Evolutionary conservation across 2,329 filamentous ascomycete species (phyloP).

Genomic region (Colletotrichum liriopes): DNA sequence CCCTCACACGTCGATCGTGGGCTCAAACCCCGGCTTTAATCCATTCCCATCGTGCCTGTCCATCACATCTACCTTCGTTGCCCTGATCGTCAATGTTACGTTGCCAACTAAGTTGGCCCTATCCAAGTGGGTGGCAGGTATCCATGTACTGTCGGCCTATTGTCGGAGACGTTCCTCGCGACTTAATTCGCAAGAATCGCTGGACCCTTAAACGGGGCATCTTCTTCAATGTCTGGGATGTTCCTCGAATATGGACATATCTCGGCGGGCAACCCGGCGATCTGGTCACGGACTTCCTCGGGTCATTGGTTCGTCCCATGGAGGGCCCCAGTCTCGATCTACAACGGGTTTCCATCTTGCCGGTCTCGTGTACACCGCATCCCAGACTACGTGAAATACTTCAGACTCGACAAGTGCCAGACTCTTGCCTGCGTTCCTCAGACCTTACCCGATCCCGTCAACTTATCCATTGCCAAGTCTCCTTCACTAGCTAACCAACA

Average conservation of each 20-base stretch:
- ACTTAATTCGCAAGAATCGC: constrained; percentile 25
- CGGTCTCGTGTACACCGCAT: constrained; percentile 30
- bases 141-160: constrained; percentile 7
- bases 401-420: constrained; percentile 33
- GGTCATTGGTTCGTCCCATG: constrained; percentile 31
- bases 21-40: constrained; percentile 1
- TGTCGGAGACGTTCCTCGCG: constrained; percentile 7
- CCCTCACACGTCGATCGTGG: constrained; percentile 2
- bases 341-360: constrained; percentile 21
- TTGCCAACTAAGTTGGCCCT: constrained; percentile 16
- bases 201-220: constrained; percentile 22
- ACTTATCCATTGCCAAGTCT: constrained; percentile 1
- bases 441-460: constrained; percentile 4
- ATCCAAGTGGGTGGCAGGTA: constrained; percentile 34
- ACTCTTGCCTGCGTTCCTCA: constrained; percentile 1
- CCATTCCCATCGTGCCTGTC: constrained; percentile 7
- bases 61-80: background rate
- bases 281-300: constrained; percentile 25
- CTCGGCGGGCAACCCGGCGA: constrained; percentile 33
- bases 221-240: constrained; percentile 18
- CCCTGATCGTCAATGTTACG: constrained; percentile 17
- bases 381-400: background rate
- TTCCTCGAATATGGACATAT: constrained; percentile 11
- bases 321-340: constrained; percentile 21
- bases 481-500: constrained; percentile 28